Percentiles rank a stretch among this genome's conserved stretches.
Evolutionary conservation across 31 red algal genomes (phyloP).

Genomic region (Porphyra umbilicalis): DNA sequence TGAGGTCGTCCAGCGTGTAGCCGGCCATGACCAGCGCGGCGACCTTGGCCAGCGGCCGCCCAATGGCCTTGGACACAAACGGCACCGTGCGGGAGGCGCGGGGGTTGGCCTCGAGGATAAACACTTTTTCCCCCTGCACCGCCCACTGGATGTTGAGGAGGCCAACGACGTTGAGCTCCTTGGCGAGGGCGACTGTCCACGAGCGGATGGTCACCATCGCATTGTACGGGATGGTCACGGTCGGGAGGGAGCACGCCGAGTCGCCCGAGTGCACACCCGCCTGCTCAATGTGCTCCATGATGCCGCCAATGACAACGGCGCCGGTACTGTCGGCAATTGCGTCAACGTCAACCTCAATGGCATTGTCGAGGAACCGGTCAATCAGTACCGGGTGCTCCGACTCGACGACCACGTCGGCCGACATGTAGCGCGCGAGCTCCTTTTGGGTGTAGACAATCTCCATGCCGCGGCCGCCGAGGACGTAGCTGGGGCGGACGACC

Average conservation of each 20-base stretch:
- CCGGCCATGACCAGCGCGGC: conserved; percentile 92
- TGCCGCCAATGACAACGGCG: conserved; percentile 93
- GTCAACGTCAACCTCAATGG: conserved; percentile 98
- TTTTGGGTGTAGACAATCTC: conserved; percentile 88
- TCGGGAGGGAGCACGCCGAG: conserved; percentile 90
- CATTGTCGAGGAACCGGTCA: conserved; percentile 92
- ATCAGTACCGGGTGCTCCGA: conserved; percentile 94
- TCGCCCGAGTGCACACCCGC: conserved; percentile 99
- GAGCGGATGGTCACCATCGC: conserved; percentile 92
- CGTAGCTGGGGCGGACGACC: conserved; percentile 95
- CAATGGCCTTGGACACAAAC: conserved; percentile 97
- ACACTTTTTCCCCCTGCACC: conserved; percentile 91
- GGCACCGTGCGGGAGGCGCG: conserved; percentile 97
- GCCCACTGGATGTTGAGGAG: conserved; percentile 99
- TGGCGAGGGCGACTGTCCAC: conserved; percentile 92
- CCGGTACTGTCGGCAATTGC: conserved; percentile 81
- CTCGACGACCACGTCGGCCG: conserved; percentile 92
- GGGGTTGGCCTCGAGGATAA: conserved; percentile 98
- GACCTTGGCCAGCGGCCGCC: conserved; percentile 91
- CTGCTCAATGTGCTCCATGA: conserved; percentile 99
- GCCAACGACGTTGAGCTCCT: conserved; percentile 82
- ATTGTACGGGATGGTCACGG: conserved; percentile 86
- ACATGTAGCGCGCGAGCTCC: conserved; percentile 91
- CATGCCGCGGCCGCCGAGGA: conserved; percentile 98
- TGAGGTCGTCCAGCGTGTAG: conserved; percentile 57